Percentiles rank a stretch among this genome's conserved stretches.
These are phyloP conservation scores for Theobroma grandiflorum DNA, from an alignment of 441 rosid species.

Conservation along the genomic window DNA sequence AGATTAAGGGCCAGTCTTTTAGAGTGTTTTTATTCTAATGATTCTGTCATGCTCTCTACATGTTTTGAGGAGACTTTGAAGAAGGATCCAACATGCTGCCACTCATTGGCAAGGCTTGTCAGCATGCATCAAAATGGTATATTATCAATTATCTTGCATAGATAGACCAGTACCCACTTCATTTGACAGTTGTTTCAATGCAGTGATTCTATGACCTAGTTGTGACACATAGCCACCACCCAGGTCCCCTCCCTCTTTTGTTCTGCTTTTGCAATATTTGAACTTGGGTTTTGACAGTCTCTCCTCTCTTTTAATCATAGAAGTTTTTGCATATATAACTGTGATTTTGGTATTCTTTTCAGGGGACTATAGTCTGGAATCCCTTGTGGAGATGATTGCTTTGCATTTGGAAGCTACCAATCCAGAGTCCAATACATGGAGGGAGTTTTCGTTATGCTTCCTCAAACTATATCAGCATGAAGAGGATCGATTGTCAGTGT, in stretches of 20 bases:
- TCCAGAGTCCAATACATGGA: constrained; percentile 61
- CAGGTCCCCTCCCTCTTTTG: background rate
- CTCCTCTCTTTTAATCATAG: background rate
- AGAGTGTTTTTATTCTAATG: constrained; percentile 58
- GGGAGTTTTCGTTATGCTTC: constrained; percentile 78
- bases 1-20: constrained; percentile 68
- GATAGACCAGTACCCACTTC: background rate
- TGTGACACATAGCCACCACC: background rate
- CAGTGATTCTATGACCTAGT: background rate
- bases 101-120: constrained; percentile 66
- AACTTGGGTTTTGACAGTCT: background rate
- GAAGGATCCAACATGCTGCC: constrained; percentile 70
- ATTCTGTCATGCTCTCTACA: constrained; percentile 42
- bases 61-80: constrained; percentile 71
- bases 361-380: constrained; percentile 64
- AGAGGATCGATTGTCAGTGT: constrained; percentile 72
- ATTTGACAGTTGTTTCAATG: background rate
- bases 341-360: constrained; percentile 33
- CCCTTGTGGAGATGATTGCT: constrained; percentile 79
- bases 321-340: background rate
- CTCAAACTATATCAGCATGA: constrained; percentile 50
- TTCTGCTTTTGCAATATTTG: background rate
- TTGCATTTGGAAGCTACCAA: constrained; percentile 78
- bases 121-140: constrained; percentile 65
- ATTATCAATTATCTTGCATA: constrained; percentile 1